Evolutionary conservation across 2,329 filamentous ascomycete species (phyloP).

Genomic region (Aspergillus sp.): DNA sequence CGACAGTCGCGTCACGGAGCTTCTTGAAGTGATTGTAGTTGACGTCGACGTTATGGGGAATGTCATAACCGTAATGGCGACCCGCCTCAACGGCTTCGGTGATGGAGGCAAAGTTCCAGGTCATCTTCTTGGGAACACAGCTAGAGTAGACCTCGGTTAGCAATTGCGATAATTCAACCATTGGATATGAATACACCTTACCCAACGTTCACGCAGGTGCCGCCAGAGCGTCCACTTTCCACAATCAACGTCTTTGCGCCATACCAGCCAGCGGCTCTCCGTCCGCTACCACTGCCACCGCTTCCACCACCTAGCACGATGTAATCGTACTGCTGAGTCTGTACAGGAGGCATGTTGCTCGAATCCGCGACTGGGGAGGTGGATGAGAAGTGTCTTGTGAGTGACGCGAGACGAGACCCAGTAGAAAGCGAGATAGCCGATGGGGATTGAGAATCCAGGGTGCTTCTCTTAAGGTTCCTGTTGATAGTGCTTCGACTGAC

Average conservation of each 20-base stretch:
- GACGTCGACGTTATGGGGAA: conserved; percentile 42
- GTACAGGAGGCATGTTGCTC: conserved; percentile 46
- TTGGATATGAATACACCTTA: conserved; percentile 26
- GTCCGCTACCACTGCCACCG: conserved; percentile 51
- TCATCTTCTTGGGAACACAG: conserved; percentile 55
- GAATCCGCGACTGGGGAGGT: conserved; percentile 24
- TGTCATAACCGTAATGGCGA: conserved; percentile 50
- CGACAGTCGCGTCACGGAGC: conserved; percentile 47
- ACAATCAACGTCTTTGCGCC: conserved; percentile 52
- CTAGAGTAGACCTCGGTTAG: conserved; percentile 24
- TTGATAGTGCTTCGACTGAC: neutral
- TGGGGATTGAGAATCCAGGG: conserved; percentile 26
- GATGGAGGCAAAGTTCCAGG: conserved; percentile 53
- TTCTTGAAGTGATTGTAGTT: conserved; percentile 51
- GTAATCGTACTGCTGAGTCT: conserved; percentile 52
- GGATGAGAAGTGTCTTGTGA: conserved; percentile 44
- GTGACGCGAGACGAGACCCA: conserved; percentile 36
- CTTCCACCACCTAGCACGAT: conserved; percentile 57
- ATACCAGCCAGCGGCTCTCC: conserved; percentile 54
- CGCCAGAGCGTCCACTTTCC: conserved; percentile 50
- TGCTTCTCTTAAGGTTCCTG: conserved; percentile 1
- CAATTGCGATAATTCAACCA: neutral
- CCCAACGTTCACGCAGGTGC: conserved; percentile 56
- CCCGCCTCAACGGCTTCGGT: conserved; percentile 48
- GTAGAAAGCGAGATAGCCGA: conserved; percentile 15